These are phyloP conservation scores for Triglochin maritima DNA, from an alignment of 106 monocot genomes.

Conservation along the genomic window DNA sequence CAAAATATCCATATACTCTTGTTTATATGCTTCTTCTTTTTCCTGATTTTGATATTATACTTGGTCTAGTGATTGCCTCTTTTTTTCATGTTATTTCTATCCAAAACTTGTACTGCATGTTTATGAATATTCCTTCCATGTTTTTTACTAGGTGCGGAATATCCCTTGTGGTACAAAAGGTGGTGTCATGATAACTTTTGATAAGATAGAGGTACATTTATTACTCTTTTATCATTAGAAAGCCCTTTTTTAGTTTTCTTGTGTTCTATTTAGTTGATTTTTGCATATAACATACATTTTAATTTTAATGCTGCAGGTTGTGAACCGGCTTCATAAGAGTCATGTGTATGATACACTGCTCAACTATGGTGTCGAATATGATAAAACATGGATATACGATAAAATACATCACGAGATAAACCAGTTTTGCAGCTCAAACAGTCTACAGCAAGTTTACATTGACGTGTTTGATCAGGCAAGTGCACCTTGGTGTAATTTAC, in stretches of 20 bases:
- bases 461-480: constrained; percentile 97
- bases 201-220: constrained; percentile 87
- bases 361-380: constrained; percentile 85
- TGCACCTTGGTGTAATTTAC: not conserved
- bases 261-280: not conserved
- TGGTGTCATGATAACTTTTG: constrained; percentile 99
- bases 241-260: not conserved
- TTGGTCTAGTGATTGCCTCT: too few relatives aligned
- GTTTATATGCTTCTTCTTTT: too few relatives aligned
- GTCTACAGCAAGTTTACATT: constrained; percentile 91
- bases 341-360: constrained; percentile 83
- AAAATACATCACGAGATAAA: constrained; percentile 99
- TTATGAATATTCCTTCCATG: not conserved
- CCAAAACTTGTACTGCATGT: too few relatives aligned
- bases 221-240: not conserved
- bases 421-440: constrained; percentile 90
- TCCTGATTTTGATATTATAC: too few relatives aligned
- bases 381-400: constrained; percentile 99
- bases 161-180: constrained; percentile 99
- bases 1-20: too few relatives aligned
- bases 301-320: constrained; percentile 45
- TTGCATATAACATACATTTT: not conserved
- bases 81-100: too few relatives aligned
- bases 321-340: constrained; percentile 82
- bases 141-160: constrained; percentile 60